Base-by-base conservation (phyloP, 176 grass and related monocot species). In the Avena atlantica region DNA sequence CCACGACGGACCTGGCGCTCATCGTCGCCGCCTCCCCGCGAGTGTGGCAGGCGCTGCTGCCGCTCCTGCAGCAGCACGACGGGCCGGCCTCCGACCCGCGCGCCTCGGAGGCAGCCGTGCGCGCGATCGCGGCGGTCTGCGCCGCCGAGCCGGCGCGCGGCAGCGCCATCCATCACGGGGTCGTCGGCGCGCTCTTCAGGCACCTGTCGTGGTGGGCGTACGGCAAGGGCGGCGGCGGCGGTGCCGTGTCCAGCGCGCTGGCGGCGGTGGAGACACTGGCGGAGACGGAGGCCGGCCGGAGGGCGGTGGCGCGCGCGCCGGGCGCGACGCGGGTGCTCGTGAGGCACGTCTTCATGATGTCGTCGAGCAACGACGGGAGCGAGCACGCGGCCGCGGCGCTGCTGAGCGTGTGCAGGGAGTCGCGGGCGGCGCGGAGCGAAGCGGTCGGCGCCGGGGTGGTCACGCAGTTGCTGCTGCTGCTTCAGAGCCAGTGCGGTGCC, bases 401-500 rank as follows among this genome's bases (percentile, higher is more conserved):
- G 80, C 78, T 96, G 47, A 50, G 81, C 51, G 64, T 90, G 71
- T 98, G 94, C 87, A 40, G 89, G 47, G 90, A 88, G 52, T 94
- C 90, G 9, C 52, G 56, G 49, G 78, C 47, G 12, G 87, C 88
- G 8, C 83, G 77, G 52, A 60, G 55, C 20, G 84, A 93, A 75
- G 92, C 90, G 17, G 84, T 86, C 21, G 78, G 36, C 14, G 93
- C 90, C 6, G 94, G 97, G 25, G 63, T 96, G 34, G 87, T 99
- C 77, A 90, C 84, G 51, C 94, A 94, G 84, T 23, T 89, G 58
- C 86, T 96, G 76, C 79, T 96, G 81, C 93, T 99, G 61, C 92
- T 98, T 31, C 96, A 99, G 91, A 96, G 94, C 85, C 97, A 96
- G 76, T 91, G 97, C 86, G 83, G 90, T 65, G 48, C 85, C 83